These are phyloP conservation scores for Melaleuca alternifolia DNA, from an alignment of 345 rosid genomes.

Conservation along the genomic window DNA sequence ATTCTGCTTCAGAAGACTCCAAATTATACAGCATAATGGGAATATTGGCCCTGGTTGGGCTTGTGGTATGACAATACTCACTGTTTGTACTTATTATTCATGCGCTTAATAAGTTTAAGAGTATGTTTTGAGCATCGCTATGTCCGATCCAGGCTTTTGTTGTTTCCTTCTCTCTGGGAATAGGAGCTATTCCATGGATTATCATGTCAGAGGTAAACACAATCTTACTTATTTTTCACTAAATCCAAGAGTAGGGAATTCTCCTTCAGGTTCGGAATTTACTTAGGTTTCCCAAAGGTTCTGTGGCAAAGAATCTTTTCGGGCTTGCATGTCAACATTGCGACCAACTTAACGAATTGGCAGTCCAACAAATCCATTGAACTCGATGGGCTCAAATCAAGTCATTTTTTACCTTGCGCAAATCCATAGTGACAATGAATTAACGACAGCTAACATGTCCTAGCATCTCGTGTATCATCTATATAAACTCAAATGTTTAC, in stretches of 20 bases:
- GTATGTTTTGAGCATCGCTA: neutral
- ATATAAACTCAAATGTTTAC: neutral
- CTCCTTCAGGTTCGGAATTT: neutral
- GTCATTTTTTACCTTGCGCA: neutral
- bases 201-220: constrained; percentile 93
- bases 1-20: constrained; percentile 39
- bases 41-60: constrained; percentile 72
- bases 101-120: neutral
- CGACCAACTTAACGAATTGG: neutral
- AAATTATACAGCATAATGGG: constrained; percentile 43
- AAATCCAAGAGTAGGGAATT: neutral
- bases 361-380: neutral
- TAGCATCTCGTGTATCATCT: neutral
- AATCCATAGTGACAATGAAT: neutral
- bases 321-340: neutral
- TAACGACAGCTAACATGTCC: neutral
- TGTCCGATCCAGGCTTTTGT: constrained; percentile 64
- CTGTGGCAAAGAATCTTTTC: neutral
- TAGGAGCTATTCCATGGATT: constrained; percentile 96
- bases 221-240: neutral
- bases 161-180: constrained; percentile 70
- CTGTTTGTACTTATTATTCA: neutral
- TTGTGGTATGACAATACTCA: constrained; percentile 50
- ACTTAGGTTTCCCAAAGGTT: neutral
- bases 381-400: neutral